Evolutionary conservation across 164 flowering plant species (phyloP).

Genomic region (grape (Vitis vinifera)): DNA sequence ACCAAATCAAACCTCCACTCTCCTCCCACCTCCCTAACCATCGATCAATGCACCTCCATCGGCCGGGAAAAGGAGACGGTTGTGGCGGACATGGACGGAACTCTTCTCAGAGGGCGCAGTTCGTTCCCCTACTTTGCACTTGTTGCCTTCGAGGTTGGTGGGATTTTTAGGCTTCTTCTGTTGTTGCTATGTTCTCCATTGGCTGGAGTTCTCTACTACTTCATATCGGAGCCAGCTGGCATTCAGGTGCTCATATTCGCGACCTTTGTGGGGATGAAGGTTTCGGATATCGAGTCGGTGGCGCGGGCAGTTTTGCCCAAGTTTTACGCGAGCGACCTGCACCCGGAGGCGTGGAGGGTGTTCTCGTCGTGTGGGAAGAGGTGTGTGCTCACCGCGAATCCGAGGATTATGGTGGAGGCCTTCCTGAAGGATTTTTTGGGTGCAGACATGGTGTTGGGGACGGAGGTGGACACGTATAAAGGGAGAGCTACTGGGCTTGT

Average conservation of each 20-base stretch:
- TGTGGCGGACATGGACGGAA: slow-evolving; percentile 48
- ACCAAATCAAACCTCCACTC: too few species aligned
- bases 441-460: slow-evolving; percentile 53
- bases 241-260: slow-evolving; percentile 36
- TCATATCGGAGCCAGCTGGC: slow-evolving; percentile 35
- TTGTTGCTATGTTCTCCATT: slow-evolving; percentile 32
- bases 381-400: slow-evolving; percentile 42
- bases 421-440: slow-evolving; percentile 52
- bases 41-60: slow-evolving; percentile 29
- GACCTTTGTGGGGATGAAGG: slow-evolving; percentile 32
- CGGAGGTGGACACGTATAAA: slow-evolving; percentile 34
- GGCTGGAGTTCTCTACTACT: slow-evolving; percentile 29
- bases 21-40: slow-evolving; percentile 17
- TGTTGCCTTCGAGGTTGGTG: slow-evolving; percentile 42
- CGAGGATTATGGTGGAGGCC: slow-evolving; percentile 56
- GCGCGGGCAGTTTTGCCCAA: slow-evolving; percentile 47
- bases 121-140: slow-evolving; percentile 48
- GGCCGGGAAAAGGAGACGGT: slow-evolving; percentile 37
- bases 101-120: slow-evolving; percentile 37
- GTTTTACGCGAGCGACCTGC: slow-evolving; percentile 40
- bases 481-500: slow-evolving; percentile 53
- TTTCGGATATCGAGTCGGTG: slow-evolving; percentile 38
- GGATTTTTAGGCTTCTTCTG: slow-evolving; percentile 35
- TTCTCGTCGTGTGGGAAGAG: slow-evolving; percentile 40
- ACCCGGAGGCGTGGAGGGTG: slow-evolving; percentile 41